Evolutionary conservation across 371 early-diverging fungal genomes (phyloP).

Genomic region (Circinella minor): DNA sequence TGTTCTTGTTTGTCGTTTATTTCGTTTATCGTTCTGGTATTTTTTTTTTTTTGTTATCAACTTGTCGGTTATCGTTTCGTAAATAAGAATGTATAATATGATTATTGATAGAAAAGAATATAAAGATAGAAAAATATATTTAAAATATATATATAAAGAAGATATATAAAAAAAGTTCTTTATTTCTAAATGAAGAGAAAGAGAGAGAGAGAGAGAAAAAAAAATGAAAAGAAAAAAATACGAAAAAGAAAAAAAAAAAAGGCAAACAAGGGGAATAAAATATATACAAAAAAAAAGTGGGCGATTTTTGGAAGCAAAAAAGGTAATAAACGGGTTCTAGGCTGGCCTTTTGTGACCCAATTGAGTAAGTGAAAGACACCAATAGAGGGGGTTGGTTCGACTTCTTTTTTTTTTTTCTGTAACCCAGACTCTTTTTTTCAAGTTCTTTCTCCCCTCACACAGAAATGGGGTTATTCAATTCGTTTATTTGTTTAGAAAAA

Average conservation of each 20-base stretch:
- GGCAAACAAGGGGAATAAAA: slow-evolving; percentile 5
- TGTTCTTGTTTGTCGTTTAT: too few species aligned
- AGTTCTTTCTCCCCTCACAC: neutral
- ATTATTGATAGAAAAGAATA: too few species aligned
- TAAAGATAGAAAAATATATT: too few species aligned
- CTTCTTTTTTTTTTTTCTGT: neutral
- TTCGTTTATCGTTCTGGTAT: too few species aligned
- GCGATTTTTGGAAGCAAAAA: neutral
- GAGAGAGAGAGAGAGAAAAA: neutral
- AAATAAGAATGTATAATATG: too few species aligned
- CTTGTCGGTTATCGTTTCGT: too few species aligned
- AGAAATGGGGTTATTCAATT: too few species aligned
- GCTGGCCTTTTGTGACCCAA: slow-evolving; percentile 13
- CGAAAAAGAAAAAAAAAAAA: neutral
- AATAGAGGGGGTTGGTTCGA: neutral
- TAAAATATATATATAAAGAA: neutral
- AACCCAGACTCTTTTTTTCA: slow-evolving; percentile 6
- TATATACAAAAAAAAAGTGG: neutral
- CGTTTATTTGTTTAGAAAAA: neutral
- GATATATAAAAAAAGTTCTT: neutral
- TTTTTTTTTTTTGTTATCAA: too few species aligned
- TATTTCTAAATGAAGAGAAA: neutral
- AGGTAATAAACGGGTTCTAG: slow-evolving; percentile 11
- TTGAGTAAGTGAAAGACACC: slow-evolving; percentile 4
- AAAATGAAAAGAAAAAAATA: slow-evolving; percentile 2